Evolutionary conservation across 2,329 filamentous ascomycete species (phyloP).

Genomic region (Phyllosticta capitalensis): DNA sequence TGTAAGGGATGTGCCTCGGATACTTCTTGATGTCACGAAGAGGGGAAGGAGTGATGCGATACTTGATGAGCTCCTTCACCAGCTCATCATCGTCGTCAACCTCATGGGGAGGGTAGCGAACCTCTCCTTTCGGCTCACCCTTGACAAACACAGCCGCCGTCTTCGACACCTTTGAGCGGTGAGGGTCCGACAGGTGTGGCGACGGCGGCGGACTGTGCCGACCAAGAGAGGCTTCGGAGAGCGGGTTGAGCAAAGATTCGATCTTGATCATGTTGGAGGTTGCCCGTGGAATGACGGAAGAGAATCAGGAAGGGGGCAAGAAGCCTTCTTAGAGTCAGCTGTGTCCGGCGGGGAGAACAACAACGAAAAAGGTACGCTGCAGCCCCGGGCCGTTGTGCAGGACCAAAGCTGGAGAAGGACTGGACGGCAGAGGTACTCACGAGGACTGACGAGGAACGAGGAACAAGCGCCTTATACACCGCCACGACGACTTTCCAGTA

Average conservation of each 20-base stretch:
- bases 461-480: slow-evolving; percentile 4
- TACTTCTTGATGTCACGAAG: slow-evolving; percentile 40
- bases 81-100: slow-evolving; percentile 44
- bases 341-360: not conserved
- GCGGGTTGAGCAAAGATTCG: slow-evolving; percentile 31
- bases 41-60: slow-evolving; percentile 57
- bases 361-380: not conserved
- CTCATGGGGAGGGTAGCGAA: slow-evolving; percentile 70
- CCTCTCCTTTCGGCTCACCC: slow-evolving; percentile 52
- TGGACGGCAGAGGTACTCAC: not conserved
- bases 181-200: slow-evolving; percentile 15
- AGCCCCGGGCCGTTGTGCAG: not conserved
- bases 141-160: slow-evolving; percentile 54
- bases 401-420: not conserved
- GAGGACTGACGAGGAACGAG: not conserved
- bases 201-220: slow-evolving; percentile 5
- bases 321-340: not conserved
- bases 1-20: slow-evolving; percentile 72
- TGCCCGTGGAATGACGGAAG: not conserved
- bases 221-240: slow-evolving; percentile 14
- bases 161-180: slow-evolving; percentile 52
- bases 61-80: slow-evolving; percentile 49
- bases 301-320: not conserved
- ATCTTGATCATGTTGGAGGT: slow-evolving; percentile 28
- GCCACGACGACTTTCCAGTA: not conserved